These are phyloP conservation scores for Yamadazyma phyllophila DNA, from an alignment of 805 yeast species.

Conservation along the genomic window DNA sequence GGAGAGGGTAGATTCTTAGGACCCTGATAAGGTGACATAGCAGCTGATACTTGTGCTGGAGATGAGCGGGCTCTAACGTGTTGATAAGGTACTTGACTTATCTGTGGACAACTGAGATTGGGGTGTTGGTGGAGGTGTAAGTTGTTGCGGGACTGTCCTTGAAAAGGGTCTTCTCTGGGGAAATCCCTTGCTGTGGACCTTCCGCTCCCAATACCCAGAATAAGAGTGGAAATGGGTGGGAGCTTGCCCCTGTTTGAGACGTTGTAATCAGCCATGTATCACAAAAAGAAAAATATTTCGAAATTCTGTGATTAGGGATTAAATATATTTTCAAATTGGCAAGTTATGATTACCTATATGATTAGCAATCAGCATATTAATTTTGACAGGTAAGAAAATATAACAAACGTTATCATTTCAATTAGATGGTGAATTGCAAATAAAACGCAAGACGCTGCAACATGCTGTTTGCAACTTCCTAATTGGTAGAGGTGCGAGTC, in stretches of 20 bases:
- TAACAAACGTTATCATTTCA: too few species aligned
- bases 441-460: constrained; percentile 5
- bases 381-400: background rate
- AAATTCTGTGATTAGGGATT: background rate
- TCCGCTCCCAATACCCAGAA: background rate
- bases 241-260: background rate
- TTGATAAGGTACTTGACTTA: background rate
- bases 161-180: background rate
- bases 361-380: background rate
- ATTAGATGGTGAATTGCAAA: background rate
- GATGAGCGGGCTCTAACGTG: background rate
- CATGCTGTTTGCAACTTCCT: constrained; percentile 1
- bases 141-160: background rate
- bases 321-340: too few species aligned
- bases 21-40: too few species aligned
- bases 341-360: too few species aligned
- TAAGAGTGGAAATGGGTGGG: constrained; percentile 1
- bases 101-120: background rate
- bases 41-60: background rate
- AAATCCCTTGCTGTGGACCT: background rate
- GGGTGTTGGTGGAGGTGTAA: background rate
- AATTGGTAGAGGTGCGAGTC: constrained; percentile 1
- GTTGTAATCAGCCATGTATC: constrained; percentile 2
- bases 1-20: background rate
- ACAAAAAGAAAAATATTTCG: background rate